Percentiles rank a stretch among this genome's conserved stretches.
These are phyloP conservation scores for Acanthochlamys bracteata DNA, from an alignment of 106 monocot species.

Conservation along the genomic window DNA sequence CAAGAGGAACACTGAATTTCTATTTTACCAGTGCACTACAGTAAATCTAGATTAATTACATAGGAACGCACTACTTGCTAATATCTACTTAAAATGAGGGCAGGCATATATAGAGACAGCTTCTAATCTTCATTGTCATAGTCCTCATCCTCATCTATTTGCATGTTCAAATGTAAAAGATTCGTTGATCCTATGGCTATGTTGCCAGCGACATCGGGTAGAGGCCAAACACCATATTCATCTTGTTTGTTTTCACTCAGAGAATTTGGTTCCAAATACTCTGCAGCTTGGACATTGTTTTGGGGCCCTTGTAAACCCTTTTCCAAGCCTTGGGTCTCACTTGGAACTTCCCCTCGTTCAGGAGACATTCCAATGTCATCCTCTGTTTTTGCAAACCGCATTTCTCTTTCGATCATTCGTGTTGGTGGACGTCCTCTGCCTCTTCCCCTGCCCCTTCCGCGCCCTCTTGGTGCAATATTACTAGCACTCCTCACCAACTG, in stretches of 20 bases:
- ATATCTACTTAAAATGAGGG: too few relatives aligned
- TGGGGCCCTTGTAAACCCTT: constrained; percentile 6
- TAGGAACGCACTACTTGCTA: too few relatives aligned
- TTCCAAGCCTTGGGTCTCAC: constrained; percentile 17
- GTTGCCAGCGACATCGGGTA: constrained; percentile 26
- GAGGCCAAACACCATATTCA: constrained; percentile 41
- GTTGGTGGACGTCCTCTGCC: constrained; percentile 77
- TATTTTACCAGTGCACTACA: too few relatives aligned
- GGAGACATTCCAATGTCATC: constrained; percentile 49
- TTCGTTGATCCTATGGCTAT: constrained; percentile 45
- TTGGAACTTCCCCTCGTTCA: constrained; percentile 24
- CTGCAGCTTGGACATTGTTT: background rate
- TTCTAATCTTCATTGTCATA: constrained; percentile 89
- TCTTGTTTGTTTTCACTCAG: constrained; percentile 17
- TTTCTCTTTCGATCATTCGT: constrained; percentile 21
- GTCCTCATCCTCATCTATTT: constrained; percentile 89
- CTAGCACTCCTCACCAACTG: constrained; percentile 40
- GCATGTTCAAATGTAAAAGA: constrained; percentile 55
- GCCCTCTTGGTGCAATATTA: constrained; percentile 51
- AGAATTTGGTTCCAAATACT: constrained; percentile 4
- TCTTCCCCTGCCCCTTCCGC: constrained; percentile 86
- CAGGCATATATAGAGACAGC: too few relatives aligned
- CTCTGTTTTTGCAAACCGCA: constrained; percentile 42
- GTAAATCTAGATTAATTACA: too few relatives aligned
- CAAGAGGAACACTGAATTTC: too few relatives aligned